Evolutionary conservation across 257 asterid species (phyloP), one percentile per base, ranked within the genome.

Genomic region (Penstemon newberryi): DNA sequence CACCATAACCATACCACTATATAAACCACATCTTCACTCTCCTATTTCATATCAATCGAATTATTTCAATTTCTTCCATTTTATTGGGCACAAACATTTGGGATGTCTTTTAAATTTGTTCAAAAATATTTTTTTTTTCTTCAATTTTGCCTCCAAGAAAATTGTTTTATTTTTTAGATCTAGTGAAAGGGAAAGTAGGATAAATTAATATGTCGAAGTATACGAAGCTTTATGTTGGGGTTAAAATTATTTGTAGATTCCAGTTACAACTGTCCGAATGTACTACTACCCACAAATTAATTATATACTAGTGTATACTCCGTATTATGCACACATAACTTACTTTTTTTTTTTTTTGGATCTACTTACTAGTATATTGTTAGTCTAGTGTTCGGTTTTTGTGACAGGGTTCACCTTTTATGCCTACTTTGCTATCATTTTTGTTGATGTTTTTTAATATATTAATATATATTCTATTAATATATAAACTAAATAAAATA

Each of bases 241-340:
- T 70, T 5, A 84, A 87, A 67, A 70, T 80, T 11, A 79, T 15
- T 37, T 73, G 79, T 12, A 82, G 93, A 73, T 82, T 86, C 65
- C 84, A 86, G 42, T 84, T 90, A 10, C 89, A 86, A 84, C 93
- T 43, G 89, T 84, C 54, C 82, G 90, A 58, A 84, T 84, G 88
- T 86, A 86, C 63, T 86, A 84, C 70, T 90, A 86, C 68, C 90
- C 93, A 15, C 18, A 15, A 15, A 0, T 15, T 15, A 15, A 15
- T 15, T 15, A 15, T 15, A 15, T 15, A 15, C 18, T 15, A 15
- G 18, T 15, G 18, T 15, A 15, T 15, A 15, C 18, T 15, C 18
- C 18, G 0, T 15, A 15, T 0, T 15, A 15, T 15, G 18, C 2
- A 25, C 33, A 25, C 33, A 25, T 25, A 25, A 25, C 33, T 25